Conservation (phyloP, 208 protist species). For the Leptomonas pyrrhocoris region DNA sequence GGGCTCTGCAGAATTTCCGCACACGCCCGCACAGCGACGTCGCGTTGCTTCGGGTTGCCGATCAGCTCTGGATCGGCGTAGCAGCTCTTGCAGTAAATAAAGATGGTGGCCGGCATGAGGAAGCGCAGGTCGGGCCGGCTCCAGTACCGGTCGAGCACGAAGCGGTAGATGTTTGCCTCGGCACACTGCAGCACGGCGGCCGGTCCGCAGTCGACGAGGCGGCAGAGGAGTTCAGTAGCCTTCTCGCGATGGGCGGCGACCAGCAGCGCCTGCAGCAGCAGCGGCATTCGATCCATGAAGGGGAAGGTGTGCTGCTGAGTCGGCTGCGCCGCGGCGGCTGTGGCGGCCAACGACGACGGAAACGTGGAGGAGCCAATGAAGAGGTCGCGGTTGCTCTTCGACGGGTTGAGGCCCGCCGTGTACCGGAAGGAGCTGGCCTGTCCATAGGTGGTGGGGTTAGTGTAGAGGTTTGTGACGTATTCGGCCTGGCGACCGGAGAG, state of each 20-base stretch:
- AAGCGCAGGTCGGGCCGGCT: constrained; percentile 66
- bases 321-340: not conserved
- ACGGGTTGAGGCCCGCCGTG: constrained; percentile 6
- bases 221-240: constrained; percentile 78
- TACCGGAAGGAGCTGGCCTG: constrained; percentile 34
- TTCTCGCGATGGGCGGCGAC: constrained; percentile 76
- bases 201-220: constrained; percentile 76
- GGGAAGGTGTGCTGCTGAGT: constrained; percentile 49
- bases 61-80: constrained; percentile 82
- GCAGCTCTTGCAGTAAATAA: constrained; percentile 85
- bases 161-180: constrained; percentile 78
- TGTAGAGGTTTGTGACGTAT: constrained; percentile 35
- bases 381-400: not conserved
- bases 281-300: constrained; percentile 73
- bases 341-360: not conserved
- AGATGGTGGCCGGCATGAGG: constrained; percentile 81
- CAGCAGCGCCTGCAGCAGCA: constrained; percentile 80
- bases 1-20: constrained; percentile 67
- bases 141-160: constrained; percentile 83
- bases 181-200: constrained; percentile 78
- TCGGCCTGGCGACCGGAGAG: constrained; percentile 28
- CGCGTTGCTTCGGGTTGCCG: constrained; percentile 51
- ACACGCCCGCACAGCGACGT: constrained; percentile 53
- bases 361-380: not conserved
- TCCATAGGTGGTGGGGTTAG: constrained; percentile 21